Conservation (phyloP, 129 eudicot species). For the Gnaphalium uliginosum region DNA sequence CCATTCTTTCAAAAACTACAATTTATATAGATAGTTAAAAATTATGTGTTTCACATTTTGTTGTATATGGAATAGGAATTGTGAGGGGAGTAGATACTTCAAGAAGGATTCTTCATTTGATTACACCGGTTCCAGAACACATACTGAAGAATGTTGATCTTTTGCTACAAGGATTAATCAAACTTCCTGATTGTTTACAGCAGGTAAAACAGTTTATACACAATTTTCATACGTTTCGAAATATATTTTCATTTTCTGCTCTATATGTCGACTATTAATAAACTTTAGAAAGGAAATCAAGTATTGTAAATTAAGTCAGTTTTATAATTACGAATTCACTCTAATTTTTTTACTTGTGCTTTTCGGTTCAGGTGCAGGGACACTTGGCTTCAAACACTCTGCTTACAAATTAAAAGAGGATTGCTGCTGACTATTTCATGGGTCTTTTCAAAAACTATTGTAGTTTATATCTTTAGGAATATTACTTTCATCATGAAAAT, state of each 20-base stretch:
- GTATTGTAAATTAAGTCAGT: not conserved
- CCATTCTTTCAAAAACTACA: not conserved
- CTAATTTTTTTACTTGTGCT: not conserved
- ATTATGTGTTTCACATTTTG: not conserved
- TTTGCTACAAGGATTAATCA: conserved; percentile 67
- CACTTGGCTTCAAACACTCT: conserved; percentile 57
- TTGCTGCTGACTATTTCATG: not conserved
- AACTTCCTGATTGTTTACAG: conserved; percentile 61
- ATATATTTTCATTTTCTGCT: not conserved
- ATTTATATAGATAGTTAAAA: not conserved
- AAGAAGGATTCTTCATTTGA: conserved; percentile 45
- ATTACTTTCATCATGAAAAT: not conserved
- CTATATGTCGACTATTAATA: not conserved
- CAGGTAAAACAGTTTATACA: conserved; percentile 48
- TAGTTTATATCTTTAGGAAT: not conserved
- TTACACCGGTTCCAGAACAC: conserved; percentile 67
- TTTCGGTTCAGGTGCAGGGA: conserved; percentile 53
- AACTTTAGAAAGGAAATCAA: not conserved
- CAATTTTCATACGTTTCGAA: not conserved
- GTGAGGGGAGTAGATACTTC: conserved; percentile 59
- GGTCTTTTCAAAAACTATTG: not conserved
- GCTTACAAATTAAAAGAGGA: conserved; percentile 32
- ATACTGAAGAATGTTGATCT: conserved; percentile 56
- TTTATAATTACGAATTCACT: not conserved
- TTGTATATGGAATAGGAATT: conserved; percentile 45